Evolutionary conservation across 2,329 filamentous ascomycete species (phyloP), one percentile per base, ranked within the genome.

Genomic region (Pseudomassariella vexata): DNA sequence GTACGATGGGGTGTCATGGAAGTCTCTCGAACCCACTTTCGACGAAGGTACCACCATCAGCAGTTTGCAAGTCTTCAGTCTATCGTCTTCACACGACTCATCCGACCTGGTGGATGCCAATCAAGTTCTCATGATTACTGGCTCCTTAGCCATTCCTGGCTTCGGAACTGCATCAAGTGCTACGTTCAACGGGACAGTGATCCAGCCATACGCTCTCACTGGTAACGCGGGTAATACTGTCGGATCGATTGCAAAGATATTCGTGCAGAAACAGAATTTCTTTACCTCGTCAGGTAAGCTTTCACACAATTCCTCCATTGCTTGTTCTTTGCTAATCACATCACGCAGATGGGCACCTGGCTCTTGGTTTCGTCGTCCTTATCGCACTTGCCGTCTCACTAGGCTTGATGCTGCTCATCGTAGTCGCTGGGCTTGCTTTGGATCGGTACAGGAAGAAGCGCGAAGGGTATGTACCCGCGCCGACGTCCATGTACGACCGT

Each of bases 101-200:
- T 78, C 73, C 3, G 60, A 73, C 22, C 64, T 88, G 6, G 61
- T 98, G 11, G 70, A 78, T 31, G 60, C 71, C 12, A 68, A 78
- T 40, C 78, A 92, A 53, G 72, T 78, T 4, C 73, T 98, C 21
- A 73, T 98, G 60, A 66, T 96, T 30, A 86, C 86, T n/a, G 92
- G 92, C 23, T 76, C 82, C 32, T 76, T 98, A 44, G 72, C 78
- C 42, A 69, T 96, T 12, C 76, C 82, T 0, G 64, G 65, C 29
- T 88, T 88, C 52, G 89, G 90, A 37, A 81, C 79, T 36, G 86
- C 83, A 5, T 94, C 90, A 10, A 88, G 86, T 7, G 90, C 81
- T 6, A 65, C 95, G 18, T 98, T 85, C 65, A 86, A 96, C 50
- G 92, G 92, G 47, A 86, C 79, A 9, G 63, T 67, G 3, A 79